These are phyloP conservation scores for Colletotrichum sp. DNA, from an alignment of 2,329 filamentous ascomycete genomes.

Conservation along the genomic window DNA sequence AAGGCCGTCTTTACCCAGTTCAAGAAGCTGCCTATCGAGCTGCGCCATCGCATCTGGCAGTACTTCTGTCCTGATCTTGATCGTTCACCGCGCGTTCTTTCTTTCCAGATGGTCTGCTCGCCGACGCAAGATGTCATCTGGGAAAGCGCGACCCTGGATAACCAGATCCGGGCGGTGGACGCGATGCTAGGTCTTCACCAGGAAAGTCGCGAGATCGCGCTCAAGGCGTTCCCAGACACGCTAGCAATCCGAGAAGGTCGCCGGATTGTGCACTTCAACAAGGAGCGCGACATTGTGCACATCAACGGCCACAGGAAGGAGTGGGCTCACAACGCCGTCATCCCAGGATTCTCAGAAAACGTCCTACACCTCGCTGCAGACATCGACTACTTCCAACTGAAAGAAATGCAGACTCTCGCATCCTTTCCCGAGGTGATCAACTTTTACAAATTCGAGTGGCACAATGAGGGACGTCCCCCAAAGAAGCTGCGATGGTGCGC, in stretches of 20 bases:
- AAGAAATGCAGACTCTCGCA: not conserved
- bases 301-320: not conserved
- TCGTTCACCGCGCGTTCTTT: constrained; percentile 30
- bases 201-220: constrained; percentile 39
- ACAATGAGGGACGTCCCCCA: not conserved
- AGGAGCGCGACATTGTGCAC: constrained; percentile 32
- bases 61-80: constrained; percentile 33
- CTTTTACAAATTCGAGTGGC: constrained; percentile 27
- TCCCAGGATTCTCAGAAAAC: constrained; percentile 32
- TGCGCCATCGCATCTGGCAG: constrained; percentile 37
- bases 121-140: constrained; percentile 4
- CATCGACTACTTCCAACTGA: not conserved
- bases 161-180: constrained; percentile 23
- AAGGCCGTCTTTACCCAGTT: constrained; percentile 28
- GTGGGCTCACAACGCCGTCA: constrained; percentile 7
- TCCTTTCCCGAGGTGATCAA: constrained; percentile 29
- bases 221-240: constrained; percentile 34
- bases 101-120: constrained; percentile 23
- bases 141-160: constrained; percentile 17
- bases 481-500: constrained; percentile 34
- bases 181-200: constrained; percentile 35
- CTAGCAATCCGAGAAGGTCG: constrained; percentile 31
- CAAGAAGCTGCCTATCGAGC: constrained; percentile 34
- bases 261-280: constrained; percentile 32
- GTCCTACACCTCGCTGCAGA: constrained; percentile 32